Base-by-base conservation (phyloP, 495 filamentous ascomycete species). In the Xylaria flabelliformis region DNA sequence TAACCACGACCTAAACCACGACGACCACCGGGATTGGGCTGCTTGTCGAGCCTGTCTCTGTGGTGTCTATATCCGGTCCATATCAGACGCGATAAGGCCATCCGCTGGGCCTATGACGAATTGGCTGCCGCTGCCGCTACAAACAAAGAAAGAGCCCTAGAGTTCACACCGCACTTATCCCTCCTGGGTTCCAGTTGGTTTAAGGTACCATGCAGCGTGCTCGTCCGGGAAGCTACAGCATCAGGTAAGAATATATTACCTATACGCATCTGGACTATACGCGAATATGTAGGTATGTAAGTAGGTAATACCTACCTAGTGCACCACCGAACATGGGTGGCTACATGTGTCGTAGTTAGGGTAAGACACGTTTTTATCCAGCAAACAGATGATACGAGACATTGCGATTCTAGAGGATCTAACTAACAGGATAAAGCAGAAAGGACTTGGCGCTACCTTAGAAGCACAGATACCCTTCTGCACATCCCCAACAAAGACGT, bases 1-100 rank as follows among this genome's bases (percentile, higher is more conserved):
- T 72, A 75, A 62, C 59, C 72, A 67, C 58, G 44, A 56, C 44
- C 13, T 61, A 58, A 66, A 51, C 46, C 50, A 67, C 51, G 65
- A 44, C n/a, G 32, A 53, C 29, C 4, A 2, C 21, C 39, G 39
- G 39, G 39, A n/a, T 42, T 64, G 29, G 61, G 2, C 21, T 42
- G 58, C 12, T 15, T 61, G 32, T 21, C 32, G 26, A 32, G 58
- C 34, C 6, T 36, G 34, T 36, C 6, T 4, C 34, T 36, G 34
- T 36, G 36, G 36, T 48, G 41, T 26, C n/a, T 65, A 36, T 53
- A 32, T 67, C 48, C 9, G 44, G 36, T 1, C 48, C 9, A 34
- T 44, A 67, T 56, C 65, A 56, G 41, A 42, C 56, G 53, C 53
- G 67, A 69, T 69, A 69, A 69, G 67, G 21, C 39, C 32, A 69